These are phyloP conservation scores for Xerocomus nothofagi DNA, from an alignment of 1,284 basidiomycete species.

Conservation along the genomic window DNA sequence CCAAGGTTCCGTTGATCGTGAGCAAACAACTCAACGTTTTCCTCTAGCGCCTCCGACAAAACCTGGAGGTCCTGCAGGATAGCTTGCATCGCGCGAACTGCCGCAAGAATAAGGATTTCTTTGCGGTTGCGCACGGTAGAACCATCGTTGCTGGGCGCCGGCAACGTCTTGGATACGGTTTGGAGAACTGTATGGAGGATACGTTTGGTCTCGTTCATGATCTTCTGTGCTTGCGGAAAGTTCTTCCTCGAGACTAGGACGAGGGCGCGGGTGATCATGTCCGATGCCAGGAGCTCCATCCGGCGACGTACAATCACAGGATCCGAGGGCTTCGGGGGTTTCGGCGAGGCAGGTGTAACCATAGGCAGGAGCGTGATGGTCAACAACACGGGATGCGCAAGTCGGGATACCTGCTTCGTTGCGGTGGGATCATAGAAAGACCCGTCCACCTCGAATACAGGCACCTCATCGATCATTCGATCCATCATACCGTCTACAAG, in stretches of 20 bases:
- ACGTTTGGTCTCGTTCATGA: constrained; percentile 85
- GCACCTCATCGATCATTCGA: constrained; percentile 89
- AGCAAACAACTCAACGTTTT: constrained; percentile 87
- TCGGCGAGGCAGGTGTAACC: constrained; percentile 39
- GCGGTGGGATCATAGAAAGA: constrained; percentile 89
- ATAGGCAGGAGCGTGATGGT: constrained; percentile 83
- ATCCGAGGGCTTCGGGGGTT: constrained; percentile 62
- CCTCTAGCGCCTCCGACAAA: constrained; percentile 82
- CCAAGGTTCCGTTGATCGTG: constrained; percentile 90
- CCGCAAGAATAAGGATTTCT: constrained; percentile 67
- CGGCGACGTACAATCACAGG: constrained; percentile 86
- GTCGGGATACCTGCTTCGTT: constrained; percentile 76
- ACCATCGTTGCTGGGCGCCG: constrained; percentile 49
- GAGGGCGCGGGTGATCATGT: constrained; percentile 93
- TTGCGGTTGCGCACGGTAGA: constrained; percentile 63
- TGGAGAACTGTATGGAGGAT: constrained; percentile 84
- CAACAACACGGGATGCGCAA: constrained; percentile 85
- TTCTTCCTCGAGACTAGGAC: constrained; percentile 88
- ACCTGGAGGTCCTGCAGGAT: constrained; percentile 84
- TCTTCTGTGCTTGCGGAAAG: constrained; percentile 81
- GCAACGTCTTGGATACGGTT: constrained; percentile 71
- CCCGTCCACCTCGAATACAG: constrained; percentile 89
- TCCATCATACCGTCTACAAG: constrained; percentile 86
- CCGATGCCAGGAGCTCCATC: constrained; percentile 90
- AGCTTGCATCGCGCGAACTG: constrained; percentile 77